Base-by-base conservation (phyloP, 108 stramenopile species). In the Fistulifera solaris region DNA sequence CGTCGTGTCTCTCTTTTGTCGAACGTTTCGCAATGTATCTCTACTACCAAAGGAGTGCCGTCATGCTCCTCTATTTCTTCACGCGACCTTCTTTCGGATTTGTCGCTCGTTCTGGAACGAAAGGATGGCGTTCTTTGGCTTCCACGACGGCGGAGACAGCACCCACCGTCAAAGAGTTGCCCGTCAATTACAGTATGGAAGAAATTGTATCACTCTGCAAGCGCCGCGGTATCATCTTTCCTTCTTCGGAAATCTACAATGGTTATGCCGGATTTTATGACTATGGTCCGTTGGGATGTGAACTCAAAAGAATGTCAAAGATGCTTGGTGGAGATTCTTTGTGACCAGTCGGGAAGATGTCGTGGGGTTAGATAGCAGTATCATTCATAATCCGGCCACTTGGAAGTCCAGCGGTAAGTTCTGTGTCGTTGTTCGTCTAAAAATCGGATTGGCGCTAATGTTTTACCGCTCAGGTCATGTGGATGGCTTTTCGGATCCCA, bases 191-290 rank as follows among this genome's bases (percentile, higher is more conserved):
- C 53, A 70, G 66, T 21, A 87, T 92, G 90, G 90, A 92, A 44
- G 90, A 92, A 22, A 72, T 92, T 62, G 90, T 92, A 14, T 76
- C 71, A 24, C 68, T 99, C 45, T 97, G 96, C 81, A 96, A 96
- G 68, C 69, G 89, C 25, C 85, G 95, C 7, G 98, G 96, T 13
- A 92, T 99, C 61, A 90, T 97, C 46, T 96, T 97, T 68, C 93
- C 84, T 7, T 94, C 95, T 1, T 81, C 80, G 14, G 96, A 97
- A 66, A 93, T 98, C 52, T 97, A 99, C 77, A 96, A 96, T 58
- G 95, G 96, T 24, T 93, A 81, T 65, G 87, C 90, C 26, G 95
- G 94, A 52, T 96, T 96, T 67, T 99, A 87, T 73, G 98, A 99
- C 73, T 99, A 95, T 63, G 98, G 98, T 19, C 96, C 96, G 1